These are phyloP conservation scores for Vaucheria bursata DNA, from an alignment of 352 stramenopile genomes.

Conservation along the genomic window DNA sequence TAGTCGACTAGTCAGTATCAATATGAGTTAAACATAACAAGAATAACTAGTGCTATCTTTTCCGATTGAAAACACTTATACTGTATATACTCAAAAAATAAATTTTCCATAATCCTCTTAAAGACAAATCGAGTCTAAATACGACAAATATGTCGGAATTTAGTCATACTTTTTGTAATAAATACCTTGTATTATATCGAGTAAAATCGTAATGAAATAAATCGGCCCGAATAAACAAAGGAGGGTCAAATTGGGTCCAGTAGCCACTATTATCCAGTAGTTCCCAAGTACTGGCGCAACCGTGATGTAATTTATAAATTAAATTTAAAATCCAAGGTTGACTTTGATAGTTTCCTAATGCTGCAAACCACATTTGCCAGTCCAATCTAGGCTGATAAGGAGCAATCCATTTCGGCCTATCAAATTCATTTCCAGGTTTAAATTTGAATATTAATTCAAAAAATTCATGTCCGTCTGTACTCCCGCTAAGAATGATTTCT, in stretches of 20 bases:
- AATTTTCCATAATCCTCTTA: too few relatives aligned
- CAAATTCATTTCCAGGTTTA: slow-evolving; percentile 63
- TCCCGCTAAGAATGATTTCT: slow-evolving; percentile 74
- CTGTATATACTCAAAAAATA: too few relatives aligned
- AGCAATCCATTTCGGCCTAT: slow-evolving; percentile 49
- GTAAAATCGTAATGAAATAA: background rate
- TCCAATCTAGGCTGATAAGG: slow-evolving; percentile 69
- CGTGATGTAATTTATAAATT: slow-evolving; percentile 66
- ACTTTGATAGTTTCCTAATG: slow-evolving; percentile 63
- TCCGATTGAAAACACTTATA: too few relatives aligned
- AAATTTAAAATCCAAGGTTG: slow-evolving; percentile 75
- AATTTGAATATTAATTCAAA: slow-evolving; percentile 66
- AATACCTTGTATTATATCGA: too few relatives aligned
- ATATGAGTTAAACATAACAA: too few relatives aligned
- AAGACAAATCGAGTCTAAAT: too few relatives aligned
- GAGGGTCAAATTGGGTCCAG: slow-evolving; percentile 48
- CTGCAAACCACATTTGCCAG: slow-evolving; percentile 85
- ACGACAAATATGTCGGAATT: too few relatives aligned
- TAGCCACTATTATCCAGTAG: slow-evolving; percentile 60
- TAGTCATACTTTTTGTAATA: too few relatives aligned
- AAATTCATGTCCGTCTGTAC: slow-evolving; percentile 53
- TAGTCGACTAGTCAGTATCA: too few relatives aligned
- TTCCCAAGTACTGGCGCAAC: slow-evolving; percentile 56
- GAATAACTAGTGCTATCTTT: too few relatives aligned
- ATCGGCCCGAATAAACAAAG: background rate